Base-by-base conservation (phyloP, 2,329 filamentous ascomycete species). In the Fusarium aywerte region DNA sequence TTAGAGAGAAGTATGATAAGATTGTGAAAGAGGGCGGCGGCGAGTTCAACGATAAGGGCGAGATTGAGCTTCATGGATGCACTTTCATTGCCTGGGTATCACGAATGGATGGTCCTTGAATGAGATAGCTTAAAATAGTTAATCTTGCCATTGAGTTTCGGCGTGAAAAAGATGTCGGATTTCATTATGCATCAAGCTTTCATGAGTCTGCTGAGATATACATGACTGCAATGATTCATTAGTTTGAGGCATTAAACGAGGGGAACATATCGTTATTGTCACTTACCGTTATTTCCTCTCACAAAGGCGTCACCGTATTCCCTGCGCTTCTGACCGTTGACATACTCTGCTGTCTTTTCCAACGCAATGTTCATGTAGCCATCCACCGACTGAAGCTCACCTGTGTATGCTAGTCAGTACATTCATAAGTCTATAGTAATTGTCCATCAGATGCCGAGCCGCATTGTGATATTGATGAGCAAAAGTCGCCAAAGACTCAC, bases 311-410 rank as follows among this genome's bases (percentile, higher is more conserved):
- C 95, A 9, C 95, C 95, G 77, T 97, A 97, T 54, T 87, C 91
- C 74, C 92, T 87, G 73, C 91, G 87, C 80, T 95, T 88, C 68
- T 89, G 87, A 39, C 94, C 95, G 75, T 97, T 91, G 71, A 97
- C 91, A 73, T 90, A 93, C 81, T 99, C 96, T 69, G 92, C 90
- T 20, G 93, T 97, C 81, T 97, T 96, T 80, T 99, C 96, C 29
- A 99, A 87, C 13, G 96, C 95, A 77, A 99, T 97, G 82, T 99
- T 99, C 96, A 99, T 99, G 82, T 98, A 99, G 51, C 96, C 96
- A 79, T 99, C 96, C 48, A 99, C 95, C 1, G 94, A 97, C 78
- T 98, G 94, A 35, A 98, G 86, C 78, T 97, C 93, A 72, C 96
- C 95, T 97, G 7, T 7, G 8, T 25, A 66, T 25, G 15, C 13